Conservation (phyloP, 1,284 basidiomycete species). For the Phellinidium pouzarii region DNA sequence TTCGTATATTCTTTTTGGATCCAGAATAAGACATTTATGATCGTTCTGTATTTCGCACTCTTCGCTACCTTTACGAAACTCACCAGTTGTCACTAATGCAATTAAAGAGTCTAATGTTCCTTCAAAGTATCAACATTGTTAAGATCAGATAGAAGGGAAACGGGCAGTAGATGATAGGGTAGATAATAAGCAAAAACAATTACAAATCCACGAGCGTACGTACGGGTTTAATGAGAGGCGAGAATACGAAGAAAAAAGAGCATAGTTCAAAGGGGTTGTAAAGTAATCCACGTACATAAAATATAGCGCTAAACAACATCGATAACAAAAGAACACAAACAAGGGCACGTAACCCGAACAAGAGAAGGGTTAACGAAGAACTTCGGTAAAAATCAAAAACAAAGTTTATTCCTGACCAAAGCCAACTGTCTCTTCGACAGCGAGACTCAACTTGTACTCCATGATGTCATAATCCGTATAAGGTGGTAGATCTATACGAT, state of each 20-base stretch:
- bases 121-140: background rate
- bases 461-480: constrained; percentile 80
- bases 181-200: background rate
- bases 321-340: background rate
- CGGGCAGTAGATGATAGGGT: constrained; percentile 1
- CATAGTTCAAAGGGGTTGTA: background rate
- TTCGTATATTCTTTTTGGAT: too few species aligned
- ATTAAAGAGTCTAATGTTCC: constrained; percentile 1
- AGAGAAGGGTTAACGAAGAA: too few species aligned
- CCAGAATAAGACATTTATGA: too few species aligned
- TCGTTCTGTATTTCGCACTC: background rate
- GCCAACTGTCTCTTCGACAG: constrained; percentile 75
- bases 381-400: constrained; percentile 7
- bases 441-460: constrained; percentile 79
- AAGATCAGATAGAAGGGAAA: background rate
- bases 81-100: constrained; percentile 3
- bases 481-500: constrained; percentile 78
- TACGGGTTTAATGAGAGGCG: too few species aligned
- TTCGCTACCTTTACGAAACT: background rate
- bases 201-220: background rate
- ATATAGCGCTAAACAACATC: background rate
- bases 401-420: constrained; percentile 55
- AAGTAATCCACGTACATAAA: background rate
- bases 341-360: background rate
- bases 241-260: too few species aligned